A percentile compares a stretch with the other conserved stretches of the same genome.
Conservation (phyloP, 2,329 filamentous ascomycete species). For the Coniochaeta hoffmannii region DNA sequence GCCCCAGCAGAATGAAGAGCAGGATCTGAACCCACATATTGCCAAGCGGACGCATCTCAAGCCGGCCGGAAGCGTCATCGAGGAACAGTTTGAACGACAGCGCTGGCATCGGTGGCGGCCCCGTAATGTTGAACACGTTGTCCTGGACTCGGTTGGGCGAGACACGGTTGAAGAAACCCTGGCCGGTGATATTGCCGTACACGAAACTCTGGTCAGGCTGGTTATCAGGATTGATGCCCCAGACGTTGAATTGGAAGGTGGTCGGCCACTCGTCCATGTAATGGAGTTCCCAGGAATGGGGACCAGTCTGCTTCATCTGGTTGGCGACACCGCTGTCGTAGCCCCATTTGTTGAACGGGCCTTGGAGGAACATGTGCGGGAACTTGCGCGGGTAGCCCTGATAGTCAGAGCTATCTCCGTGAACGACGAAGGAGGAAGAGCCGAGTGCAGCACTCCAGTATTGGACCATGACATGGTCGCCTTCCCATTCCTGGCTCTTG, state of each 20-base stretch:
- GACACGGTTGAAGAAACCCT: conserved; percentile 53
- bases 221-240: conserved; percentile 59
- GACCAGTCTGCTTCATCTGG: conserved; percentile 36
- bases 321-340: conserved; percentile 54
- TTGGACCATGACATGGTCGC: conserved; percentile 55
- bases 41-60: conserved; percentile 44
- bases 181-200: conserved; percentile 54
- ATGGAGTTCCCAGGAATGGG: conserved; percentile 48
- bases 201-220: conserved; percentile 52
- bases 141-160: conserved; percentile 49
- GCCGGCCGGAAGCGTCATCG: conserved; percentile 45
- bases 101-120: conserved; percentile 43
- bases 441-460: conserved; percentile 54
- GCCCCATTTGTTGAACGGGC: conserved; percentile 56
- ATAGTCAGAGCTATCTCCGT: conserved; percentile 41
- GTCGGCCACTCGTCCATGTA: conserved; percentile 59
- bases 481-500: conserved; percentile 48
- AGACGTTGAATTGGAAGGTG: conserved; percentile 54
- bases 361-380: conserved; percentile 56
- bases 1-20: conserved; percentile 44
- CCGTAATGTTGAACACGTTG: conserved; percentile 52
- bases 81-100: conserved; percentile 47
- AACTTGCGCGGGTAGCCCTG: conserved; percentile 37
- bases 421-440: conserved; percentile 52
- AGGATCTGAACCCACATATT: conserved; percentile 45